Percentiles rank a stretch among this genome's conserved stretches.
Evolutionary conservation across 306 rosid genomes (phyloP).

Genomic region (Luffa aegyptiaca): DNA sequence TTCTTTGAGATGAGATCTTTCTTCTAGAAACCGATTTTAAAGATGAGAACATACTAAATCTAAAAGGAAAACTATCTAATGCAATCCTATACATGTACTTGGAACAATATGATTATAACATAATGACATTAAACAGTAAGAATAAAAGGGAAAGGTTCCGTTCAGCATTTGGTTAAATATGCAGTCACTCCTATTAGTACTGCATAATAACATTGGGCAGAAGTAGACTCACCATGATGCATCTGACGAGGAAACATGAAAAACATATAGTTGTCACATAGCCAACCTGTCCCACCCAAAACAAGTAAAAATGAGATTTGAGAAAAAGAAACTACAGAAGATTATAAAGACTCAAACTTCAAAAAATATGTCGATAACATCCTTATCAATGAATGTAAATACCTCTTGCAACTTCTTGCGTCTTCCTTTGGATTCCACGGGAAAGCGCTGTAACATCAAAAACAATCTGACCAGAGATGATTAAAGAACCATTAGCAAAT

Average conservation of each 20-base stretch:
- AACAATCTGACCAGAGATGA: constrained; percentile 61
- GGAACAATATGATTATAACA: neutral
- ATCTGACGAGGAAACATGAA: constrained; percentile 87
- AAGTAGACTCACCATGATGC: constrained; percentile 69
- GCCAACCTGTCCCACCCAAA: constrained; percentile 66
- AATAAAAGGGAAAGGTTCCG: neutral
- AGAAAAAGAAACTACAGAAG: neutral
- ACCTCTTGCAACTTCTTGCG: constrained; percentile 99
- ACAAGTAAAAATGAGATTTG: neutral
- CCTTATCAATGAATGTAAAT: constrained; percentile 8
- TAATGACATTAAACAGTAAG: neutral
- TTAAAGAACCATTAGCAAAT: neutral
- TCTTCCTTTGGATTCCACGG: constrained; percentile 95
- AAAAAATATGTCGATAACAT: neutral
- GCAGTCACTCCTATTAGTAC: neutral
- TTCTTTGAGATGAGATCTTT: neutral
- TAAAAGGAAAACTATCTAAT: neutral
- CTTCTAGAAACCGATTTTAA: neutral
- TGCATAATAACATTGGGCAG: neutral
- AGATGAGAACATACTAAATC: neutral
- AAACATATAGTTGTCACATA: constrained; percentile 96
- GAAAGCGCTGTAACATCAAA: constrained; percentile 96
- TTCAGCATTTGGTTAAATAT: neutral
- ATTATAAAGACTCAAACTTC: neutral
- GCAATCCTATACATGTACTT: neutral